Percentiles rank a stretch among this genome's conserved stretches.
phyloP scores from a whole-genome alignment of 2,329 filamentous ascomycete genomes.

The Diaporthe nobilis region DNA sequence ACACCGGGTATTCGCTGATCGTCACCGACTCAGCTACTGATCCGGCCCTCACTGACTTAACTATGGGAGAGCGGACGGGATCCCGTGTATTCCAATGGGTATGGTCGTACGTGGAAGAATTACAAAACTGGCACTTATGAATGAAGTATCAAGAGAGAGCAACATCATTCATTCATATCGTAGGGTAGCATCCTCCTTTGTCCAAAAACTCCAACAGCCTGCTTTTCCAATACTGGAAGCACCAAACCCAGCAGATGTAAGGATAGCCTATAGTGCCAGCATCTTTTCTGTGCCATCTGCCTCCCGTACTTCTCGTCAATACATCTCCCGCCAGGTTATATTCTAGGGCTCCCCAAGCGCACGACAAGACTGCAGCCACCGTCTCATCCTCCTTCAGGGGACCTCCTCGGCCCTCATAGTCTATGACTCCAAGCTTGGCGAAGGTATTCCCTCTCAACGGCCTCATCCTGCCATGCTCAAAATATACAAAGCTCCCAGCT shows the following conservation, averaged over 20 bases:
- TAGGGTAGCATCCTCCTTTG: neutral
- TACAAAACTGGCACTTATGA: neutral
- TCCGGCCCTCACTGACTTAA: neutral
- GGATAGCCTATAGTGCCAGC: fast-evolving
- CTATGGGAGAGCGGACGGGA: neutral
- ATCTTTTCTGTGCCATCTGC: neutral
- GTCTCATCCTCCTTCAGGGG: too few relatives aligned
- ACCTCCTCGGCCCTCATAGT: too few relatives aligned
- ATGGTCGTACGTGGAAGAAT: neutral
- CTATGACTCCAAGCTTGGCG: neutral
- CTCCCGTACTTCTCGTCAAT: neutral
- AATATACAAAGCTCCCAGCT: too few relatives aligned
- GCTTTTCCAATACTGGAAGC: neutral
- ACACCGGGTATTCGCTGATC: neutral
- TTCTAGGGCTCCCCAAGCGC: neutral
- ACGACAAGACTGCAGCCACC: neutral
- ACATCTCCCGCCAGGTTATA: neutral
- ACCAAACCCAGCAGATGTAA: neutral
- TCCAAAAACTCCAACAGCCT: neutral
- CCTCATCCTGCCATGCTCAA: neutral
- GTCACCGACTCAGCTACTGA: neutral
- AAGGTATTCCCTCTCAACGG: neutral
- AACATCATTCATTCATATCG: neutral
- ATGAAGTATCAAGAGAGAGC: neutral
- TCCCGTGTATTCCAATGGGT: neutral